Conservation (phyloP, 2,329 filamentous ascomycete genomes). For the Fusarium sp. region DNA sequence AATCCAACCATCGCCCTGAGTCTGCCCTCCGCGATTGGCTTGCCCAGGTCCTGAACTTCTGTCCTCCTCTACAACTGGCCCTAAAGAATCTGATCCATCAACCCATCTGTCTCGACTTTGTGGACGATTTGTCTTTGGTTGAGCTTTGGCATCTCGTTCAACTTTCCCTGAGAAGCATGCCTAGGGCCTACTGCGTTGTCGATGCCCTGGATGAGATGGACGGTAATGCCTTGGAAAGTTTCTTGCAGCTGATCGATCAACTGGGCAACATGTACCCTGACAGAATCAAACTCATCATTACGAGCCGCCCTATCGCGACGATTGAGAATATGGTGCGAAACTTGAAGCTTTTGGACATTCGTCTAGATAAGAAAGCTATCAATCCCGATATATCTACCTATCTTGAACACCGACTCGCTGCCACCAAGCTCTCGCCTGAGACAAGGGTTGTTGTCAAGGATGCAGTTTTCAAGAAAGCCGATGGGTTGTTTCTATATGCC, state of each 20-base stretch:
- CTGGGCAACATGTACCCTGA: conserved; percentile 47
- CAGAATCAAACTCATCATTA: conserved; percentile 55
- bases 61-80: conserved; percentile 43
- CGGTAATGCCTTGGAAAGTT: conserved; percentile 40
- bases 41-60: conserved; percentile 48
- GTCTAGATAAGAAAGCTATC: conserved; percentile 50
- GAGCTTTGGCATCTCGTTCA: conserved; percentile 48
- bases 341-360: conserved; percentile 38
- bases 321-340: conserved; percentile 39
- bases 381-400: conserved; percentile 54
- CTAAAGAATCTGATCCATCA: conserved; percentile 25
- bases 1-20: conserved; percentile 47
- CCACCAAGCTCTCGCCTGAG: conserved; percentile 24
- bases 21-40: conserved; percentile 50
- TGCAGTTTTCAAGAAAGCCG: conserved; percentile 4
- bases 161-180: conserved; percentile 35
- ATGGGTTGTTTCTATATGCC: conserved; percentile 32
- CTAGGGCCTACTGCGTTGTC: conserved; percentile 51
- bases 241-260: conserved; percentile 47
- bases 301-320: conserved; percentile 52
- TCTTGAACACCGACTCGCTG: conserved; percentile 40
- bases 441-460: conserved; percentile 9
- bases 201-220: conserved; percentile 62
- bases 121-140: conserved; percentile 8
- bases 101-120: not conserved